Conservation (phyloP, 192 early-diverging fungal species). For the Dimargaris cristalligena region DNA sequence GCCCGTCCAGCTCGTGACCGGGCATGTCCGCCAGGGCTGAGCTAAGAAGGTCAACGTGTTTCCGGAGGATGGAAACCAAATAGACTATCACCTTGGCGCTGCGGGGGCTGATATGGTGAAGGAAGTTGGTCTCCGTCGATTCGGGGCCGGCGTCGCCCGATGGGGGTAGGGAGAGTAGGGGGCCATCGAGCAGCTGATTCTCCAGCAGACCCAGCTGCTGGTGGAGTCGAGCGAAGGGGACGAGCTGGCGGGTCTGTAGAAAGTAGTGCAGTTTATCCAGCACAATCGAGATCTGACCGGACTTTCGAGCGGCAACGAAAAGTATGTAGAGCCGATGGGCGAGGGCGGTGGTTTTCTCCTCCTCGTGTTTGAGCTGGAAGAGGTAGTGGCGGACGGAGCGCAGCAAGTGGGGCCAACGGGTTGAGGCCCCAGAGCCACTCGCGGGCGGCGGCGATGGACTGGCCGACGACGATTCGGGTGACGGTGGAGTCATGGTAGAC, state of each 20-base stretch:
- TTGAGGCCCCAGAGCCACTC: no score
- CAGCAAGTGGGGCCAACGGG: no score
- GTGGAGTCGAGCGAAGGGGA: conserved; percentile 5
- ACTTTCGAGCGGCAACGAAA: conserved; percentile 5
- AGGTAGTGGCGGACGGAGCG: no score
- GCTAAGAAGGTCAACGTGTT: neutral
- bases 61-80: neutral
- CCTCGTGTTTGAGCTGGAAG: no score
- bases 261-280: conserved; percentile 5
- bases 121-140: neutral
- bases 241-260: neutral
- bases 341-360: no score
- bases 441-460: no score
- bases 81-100: neutral
- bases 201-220: conserved; percentile 4
- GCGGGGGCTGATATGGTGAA: neutral
- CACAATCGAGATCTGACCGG: neutral
- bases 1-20: conserved; percentile 6
- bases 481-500: no score
- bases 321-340: neutral
- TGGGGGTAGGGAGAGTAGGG: neutral
- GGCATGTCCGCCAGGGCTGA: conserved; percentile 5
- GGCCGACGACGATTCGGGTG: no score
- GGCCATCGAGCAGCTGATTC: neutral
- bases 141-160: neutral